These are phyloP conservation scores for Verticillium zaregamsianum DNA, from an alignment of 2,329 filamentous ascomycete genomes.

Conservation along the genomic window DNA sequence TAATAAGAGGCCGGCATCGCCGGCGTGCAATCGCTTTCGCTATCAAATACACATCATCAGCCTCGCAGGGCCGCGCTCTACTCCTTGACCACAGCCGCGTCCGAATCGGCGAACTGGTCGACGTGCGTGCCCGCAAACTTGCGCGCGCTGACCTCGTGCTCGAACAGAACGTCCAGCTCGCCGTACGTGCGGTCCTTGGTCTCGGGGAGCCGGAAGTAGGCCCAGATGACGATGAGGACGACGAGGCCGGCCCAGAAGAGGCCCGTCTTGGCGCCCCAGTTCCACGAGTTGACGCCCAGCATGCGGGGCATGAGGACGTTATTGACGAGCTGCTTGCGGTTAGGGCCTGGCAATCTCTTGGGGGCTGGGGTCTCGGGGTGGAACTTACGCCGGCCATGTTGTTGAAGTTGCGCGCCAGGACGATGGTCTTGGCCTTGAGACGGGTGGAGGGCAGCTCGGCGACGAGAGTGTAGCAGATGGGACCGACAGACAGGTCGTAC, in stretches of 20 bases:
- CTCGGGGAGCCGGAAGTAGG: constrained; percentile 48
- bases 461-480: constrained; percentile 47
- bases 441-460: constrained; percentile 50
- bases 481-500: constrained; percentile 52
- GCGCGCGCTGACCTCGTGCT: constrained; percentile 64
- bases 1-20: not conserved
- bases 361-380: too few species aligned
- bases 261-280: constrained; percentile 42
- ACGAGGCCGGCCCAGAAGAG: constrained; percentile 45
- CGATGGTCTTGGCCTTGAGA: constrained; percentile 51
- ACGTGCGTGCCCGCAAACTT: constrained; percentile 62
- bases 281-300: constrained; percentile 40
- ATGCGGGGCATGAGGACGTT: constrained; percentile 46
- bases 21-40: not conserved
- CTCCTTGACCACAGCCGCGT: constrained; percentile 10
- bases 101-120: constrained; percentile 47
- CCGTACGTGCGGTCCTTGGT: constrained; percentile 59
- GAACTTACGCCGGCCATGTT: constrained; percentile 37
- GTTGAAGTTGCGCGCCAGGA: constrained; percentile 43
- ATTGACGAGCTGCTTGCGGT: constrained; percentile 29
- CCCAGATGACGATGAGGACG: constrained; percentile 43
- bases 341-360: not conserved
- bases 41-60: too few species aligned
- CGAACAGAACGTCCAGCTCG: constrained; percentile 81
- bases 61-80: not conserved